Evolutionary conservation across 352 stramenopile species (phyloP).

Genomic region (Phytophthora tentaculata): DNA sequence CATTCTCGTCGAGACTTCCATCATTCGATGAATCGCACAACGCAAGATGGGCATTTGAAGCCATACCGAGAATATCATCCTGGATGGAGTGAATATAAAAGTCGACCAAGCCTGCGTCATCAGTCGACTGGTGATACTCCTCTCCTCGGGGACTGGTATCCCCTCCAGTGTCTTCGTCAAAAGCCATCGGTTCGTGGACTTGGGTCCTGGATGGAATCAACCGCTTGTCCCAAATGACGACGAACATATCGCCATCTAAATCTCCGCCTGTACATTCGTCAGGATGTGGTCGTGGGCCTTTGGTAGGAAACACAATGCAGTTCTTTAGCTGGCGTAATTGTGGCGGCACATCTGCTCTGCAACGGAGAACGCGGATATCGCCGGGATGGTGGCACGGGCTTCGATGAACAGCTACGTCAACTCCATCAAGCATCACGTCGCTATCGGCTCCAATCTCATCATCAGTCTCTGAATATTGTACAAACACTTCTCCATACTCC

Average conservation of each 20-base stretch:
- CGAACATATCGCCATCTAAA: slow-evolving; percentile 83
- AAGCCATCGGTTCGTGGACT: slow-evolving; percentile 56
- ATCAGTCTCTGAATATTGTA: slow-evolving; percentile 70
- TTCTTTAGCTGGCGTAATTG: slow-evolving; percentile 59
- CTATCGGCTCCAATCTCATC: slow-evolving; percentile 23
- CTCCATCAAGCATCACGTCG: slow-evolving; percentile 39
- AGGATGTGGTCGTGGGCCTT: slow-evolving; percentile 69
- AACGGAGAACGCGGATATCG: slow-evolving; percentile 73
- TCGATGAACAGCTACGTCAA: slow-evolving; percentile 74
- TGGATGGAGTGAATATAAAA: slow-evolving; percentile 81
- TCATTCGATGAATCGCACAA: slow-evolving; percentile 54
- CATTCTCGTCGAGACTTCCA: slow-evolving; percentile 55
- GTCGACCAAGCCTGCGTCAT: slow-evolving; percentile 58
- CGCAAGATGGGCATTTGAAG: slow-evolving; percentile 82
- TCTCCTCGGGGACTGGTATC: slow-evolving; percentile 19
- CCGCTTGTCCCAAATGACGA: slow-evolving; percentile 82
- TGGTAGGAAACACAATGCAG: slow-evolving; percentile 81
- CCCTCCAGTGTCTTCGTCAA: slow-evolving; percentile 34
- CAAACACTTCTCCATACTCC: slow-evolving; percentile 76
- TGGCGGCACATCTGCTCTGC: slow-evolving; percentile 50
- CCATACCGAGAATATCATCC: slow-evolving; percentile 76
- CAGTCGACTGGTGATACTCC: slow-evolving; percentile 40
- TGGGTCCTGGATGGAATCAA: slow-evolving; percentile 60
- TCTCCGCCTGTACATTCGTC: slow-evolving; percentile 85
- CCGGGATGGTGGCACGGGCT: slow-evolving; percentile 82